Percentiles rank a stretch among this genome's conserved stretches.
These are phyloP conservation scores for Solanum dulcamara DNA, from an alignment of 257 asterid genomes.

Conservation along the genomic window DNA sequence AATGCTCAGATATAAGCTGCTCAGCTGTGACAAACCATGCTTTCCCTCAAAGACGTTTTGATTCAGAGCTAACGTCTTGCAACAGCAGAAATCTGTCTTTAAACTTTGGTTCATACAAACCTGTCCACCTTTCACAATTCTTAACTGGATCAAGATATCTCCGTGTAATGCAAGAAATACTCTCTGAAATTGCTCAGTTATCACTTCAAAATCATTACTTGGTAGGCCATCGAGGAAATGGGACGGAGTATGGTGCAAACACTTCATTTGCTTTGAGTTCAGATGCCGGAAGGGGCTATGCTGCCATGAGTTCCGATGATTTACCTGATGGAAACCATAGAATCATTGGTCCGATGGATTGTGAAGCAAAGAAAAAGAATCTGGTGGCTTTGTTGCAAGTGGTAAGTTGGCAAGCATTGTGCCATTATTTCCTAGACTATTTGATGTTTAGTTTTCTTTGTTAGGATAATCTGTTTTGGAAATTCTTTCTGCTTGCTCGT, in stretches of 20 bases:
- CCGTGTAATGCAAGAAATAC: constrained; percentile 63
- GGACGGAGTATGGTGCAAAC: constrained; percentile 5
- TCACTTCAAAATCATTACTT: constrained; percentile 31
- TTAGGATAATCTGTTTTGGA: no score
- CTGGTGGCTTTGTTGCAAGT: constrained; percentile 54
- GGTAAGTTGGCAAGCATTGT: constrained; percentile 25
- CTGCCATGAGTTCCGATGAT: constrained; percentile 5
- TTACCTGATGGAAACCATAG: constrained; percentile 2
- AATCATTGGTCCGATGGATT: constrained; percentile 9
- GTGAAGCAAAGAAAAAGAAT: constrained; percentile 47
- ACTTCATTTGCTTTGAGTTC: constrained; percentile 6
- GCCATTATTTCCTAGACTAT: neutral
- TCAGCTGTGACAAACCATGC: constrained; percentile 28
- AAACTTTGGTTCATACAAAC: constrained; percentile 30
- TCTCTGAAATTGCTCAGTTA: constrained; percentile 49
- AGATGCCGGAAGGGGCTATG: constrained; percentile 6
- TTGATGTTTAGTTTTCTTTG: neutral
- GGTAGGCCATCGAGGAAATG: constrained; percentile 7
- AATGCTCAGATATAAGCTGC: constrained; percentile 43
- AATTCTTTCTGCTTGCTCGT: neutral
- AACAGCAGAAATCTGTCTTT: constrained; percentile 33
- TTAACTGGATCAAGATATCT: constrained; percentile 45
- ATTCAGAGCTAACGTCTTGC: constrained; percentile 42
- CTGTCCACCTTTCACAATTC: constrained; percentile 26
- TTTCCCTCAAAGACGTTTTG: constrained; percentile 22